A percentile compares a stretch with the other conserved stretches of the same genome.
Conservation (phyloP, 257 asterid genomes). For the Osmanthus fragrans region DNA sequence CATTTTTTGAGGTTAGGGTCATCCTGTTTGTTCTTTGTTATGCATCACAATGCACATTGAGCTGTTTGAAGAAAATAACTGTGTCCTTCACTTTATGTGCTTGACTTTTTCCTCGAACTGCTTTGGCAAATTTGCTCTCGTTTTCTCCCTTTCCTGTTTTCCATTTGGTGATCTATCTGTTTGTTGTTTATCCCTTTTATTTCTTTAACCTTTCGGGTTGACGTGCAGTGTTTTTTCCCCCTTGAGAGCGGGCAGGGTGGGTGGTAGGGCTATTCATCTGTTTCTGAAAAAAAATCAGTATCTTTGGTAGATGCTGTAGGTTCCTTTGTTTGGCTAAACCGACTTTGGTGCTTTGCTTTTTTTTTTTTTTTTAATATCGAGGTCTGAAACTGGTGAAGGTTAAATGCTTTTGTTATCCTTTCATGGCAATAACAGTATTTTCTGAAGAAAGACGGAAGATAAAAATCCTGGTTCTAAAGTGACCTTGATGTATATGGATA, state of each 20-base stretch:
- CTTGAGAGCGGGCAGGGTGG: too few species aligned
- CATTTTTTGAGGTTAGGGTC: background rate
- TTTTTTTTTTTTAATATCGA: background rate
- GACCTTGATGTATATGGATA: background rate
- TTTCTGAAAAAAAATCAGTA: constrained; percentile 7
- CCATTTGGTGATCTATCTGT: too few species aligned
- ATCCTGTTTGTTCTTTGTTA: background rate
- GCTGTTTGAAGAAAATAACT: background rate
- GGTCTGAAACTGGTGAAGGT: background rate
- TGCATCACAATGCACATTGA: background rate
- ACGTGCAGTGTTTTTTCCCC: too few species aligned
- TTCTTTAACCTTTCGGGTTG: too few species aligned
- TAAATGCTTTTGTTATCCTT: background rate
- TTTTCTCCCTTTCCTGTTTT: too few species aligned
- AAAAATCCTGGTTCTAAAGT: constrained; percentile 2
- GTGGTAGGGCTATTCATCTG: background rate
- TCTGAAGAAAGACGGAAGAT: background rate
- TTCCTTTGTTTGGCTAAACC: background rate
- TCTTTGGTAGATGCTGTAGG: constrained; percentile 9
- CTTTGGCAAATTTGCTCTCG: too few species aligned
- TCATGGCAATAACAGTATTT: background rate
- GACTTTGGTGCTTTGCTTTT: background rate
- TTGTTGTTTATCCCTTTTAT: too few species aligned
- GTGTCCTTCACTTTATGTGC: too few species aligned
- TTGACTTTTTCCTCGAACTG: too few species aligned